A percentile compares a stretch with the other conserved stretches of the same genome.
Evolutionary conservation across 164 flowering plant species (phyloP).

Genomic region (Magnolia officinalis): DNA sequence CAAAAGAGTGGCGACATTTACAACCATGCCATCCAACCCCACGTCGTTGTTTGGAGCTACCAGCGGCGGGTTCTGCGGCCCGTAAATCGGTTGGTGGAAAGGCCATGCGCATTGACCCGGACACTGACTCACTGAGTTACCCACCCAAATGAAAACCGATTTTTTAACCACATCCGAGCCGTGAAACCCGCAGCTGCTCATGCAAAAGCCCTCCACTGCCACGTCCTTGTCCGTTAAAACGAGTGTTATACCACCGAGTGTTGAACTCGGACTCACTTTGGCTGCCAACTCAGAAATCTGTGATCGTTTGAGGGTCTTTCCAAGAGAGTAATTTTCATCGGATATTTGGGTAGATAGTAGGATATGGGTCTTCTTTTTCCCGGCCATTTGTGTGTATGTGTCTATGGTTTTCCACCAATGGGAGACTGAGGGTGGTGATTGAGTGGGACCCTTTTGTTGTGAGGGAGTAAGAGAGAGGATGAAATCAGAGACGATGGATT

Average conservation of each 20-base stretch:
- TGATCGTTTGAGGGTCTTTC: constrained; percentile 27
- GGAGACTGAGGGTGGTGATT: constrained; percentile 23
- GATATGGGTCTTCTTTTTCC: not conserved
- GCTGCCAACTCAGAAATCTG: constrained; percentile 30
- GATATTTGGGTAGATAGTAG: constrained; percentile 20
- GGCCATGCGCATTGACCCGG: constrained; percentile 30
- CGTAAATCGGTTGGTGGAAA: constrained; percentile 28
- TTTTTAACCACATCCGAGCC: constrained; percentile 15
- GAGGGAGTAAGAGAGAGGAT: constrained; percentile 29
- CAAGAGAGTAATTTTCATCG: constrained; percentile 31
- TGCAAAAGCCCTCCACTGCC: constrained; percentile 44
- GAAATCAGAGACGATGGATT: constrained; percentile 41
- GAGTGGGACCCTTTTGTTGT: not conserved
- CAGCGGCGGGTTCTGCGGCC: constrained; percentile 22
- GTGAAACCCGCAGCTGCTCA: constrained; percentile 42
- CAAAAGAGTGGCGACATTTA: constrained; percentile 22
- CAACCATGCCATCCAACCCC: constrained; percentile 26
- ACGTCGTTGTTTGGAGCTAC: constrained; percentile 25
- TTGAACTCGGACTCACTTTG: constrained; percentile 10
- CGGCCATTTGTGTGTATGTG: constrained; percentile 8
- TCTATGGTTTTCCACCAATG: constrained; percentile 33
- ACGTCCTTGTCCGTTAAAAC: constrained; percentile 41
- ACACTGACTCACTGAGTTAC: constrained; percentile 24
- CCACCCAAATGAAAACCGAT: constrained; percentile 21
- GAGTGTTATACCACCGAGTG: constrained; percentile 17